Evolutionary conservation across 345 rosid species (phyloP).

Genomic region (Lumnitzera littorea): DNA sequence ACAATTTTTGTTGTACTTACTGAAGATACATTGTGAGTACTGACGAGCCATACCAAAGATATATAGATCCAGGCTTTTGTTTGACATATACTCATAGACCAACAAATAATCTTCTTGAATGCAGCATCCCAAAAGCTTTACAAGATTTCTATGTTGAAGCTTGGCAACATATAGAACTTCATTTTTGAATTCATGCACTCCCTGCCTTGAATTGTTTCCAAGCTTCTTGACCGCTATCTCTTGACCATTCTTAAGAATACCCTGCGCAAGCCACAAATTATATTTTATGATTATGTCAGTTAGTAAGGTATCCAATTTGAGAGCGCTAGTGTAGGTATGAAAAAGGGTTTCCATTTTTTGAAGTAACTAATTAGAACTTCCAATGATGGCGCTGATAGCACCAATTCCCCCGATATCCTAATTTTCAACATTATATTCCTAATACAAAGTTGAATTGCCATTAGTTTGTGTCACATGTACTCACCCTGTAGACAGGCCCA

Average conservation of each 20-base stretch:
- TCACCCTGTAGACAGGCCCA: conserved; percentile 23
- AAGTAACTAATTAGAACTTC: no score
- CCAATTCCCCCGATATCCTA: no score
- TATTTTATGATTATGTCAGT: no score
- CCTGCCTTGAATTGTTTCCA: conserved; percentile 16
- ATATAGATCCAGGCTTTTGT: conserved; percentile 13
- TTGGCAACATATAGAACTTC: conserved; percentile 24
- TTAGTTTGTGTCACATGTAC: not conserved
- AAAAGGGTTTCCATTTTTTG: no score
- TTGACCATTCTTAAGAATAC: conserved; percentile 18
- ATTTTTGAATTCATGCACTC: conserved; percentile 15
- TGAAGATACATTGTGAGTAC: not conserved
- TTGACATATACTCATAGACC: conserved; percentile 26
- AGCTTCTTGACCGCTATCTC: conserved; percentile 35
- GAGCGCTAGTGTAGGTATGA: no score
- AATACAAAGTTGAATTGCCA: not conserved
- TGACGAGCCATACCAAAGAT: not conserved
- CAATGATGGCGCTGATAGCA: no score
- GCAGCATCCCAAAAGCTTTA: conserved; percentile 23
- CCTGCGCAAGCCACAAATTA: conserved; percentile 8
- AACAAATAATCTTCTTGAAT: conserved; percentile 17
- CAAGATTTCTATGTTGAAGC: conserved; percentile 26
- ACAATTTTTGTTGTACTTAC: no score
- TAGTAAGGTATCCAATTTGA: no score
- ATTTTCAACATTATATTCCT: no score